Base-by-base conservation (phyloP, 768 basidiomycete genomes). In the Heimioporus sp. region DNA sequence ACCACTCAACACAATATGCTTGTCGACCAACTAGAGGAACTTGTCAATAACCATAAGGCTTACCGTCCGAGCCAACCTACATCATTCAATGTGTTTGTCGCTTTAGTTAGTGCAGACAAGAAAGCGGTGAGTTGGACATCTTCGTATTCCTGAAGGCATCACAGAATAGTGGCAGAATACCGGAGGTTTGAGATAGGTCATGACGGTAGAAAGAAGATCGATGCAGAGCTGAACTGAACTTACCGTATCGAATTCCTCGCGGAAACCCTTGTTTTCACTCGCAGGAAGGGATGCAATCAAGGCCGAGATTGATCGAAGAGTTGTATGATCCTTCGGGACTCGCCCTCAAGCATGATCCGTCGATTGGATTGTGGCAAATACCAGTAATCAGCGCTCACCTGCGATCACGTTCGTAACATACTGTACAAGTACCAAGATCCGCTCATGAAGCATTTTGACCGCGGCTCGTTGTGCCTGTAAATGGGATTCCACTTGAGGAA, bases 391-490 rank as follows among this genome's bases (percentile, higher is more conserved):
- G 11, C 45, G 56, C 78, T 37, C 59, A 89, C 93, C 87, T 66
- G 83, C 78, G 43, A 91, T 77, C 16, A 88, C 87, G 20, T 83
- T 83, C 4, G 80, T 70, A 32, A 98, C 83, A 69, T 99, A 98
- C 66, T 86, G 80, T n/a, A 92, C 83, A 10, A 99, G 80, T 7
- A 95, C 74, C 44, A 85, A 57, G 44, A 98, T 90, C 44, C 97
- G 84, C 58, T 97, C 93, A 61, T 94, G 86, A 48, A 99, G 78
- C 97, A 98, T 98, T 66, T 92, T 88, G 48, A 99, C 87, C 11
- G 97, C 97, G 44, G 94, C 92, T 56, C 94, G 80, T 70, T 98
- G 95, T 2, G 94, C 88, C 52, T 89, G 86, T 45, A 98, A 73
- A 72, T 93, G 88, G 0, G 91, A 89, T 61, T 95, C 85, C 71